These are phyloP conservation scores for Isatis lusitanica DNA, from an alignment of 441 rosid genomes.

Conservation along the genomic window DNA sequence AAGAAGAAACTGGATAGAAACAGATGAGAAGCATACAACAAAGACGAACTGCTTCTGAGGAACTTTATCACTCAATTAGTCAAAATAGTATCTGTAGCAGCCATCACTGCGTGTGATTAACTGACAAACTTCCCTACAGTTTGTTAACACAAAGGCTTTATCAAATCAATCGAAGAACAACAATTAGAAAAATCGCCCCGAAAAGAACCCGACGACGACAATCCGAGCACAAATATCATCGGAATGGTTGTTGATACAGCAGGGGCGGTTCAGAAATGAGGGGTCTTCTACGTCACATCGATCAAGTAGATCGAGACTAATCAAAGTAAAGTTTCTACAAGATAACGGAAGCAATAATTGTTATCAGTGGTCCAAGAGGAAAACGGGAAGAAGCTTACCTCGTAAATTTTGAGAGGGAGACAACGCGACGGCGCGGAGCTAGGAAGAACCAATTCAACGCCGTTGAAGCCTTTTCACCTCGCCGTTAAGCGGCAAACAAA, in stretches of 20 bases:
- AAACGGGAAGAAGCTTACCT: conserved; percentile 7
- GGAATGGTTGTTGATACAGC: background rate
- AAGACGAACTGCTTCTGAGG: background rate
- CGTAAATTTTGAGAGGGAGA: background rate
- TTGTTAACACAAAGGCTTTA: background rate
- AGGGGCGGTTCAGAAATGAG: conserved; percentile 12
- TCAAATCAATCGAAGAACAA: background rate
- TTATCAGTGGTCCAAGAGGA: background rate
- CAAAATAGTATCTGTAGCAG: background rate
- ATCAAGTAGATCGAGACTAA: conserved; percentile 1
- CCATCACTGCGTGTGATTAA: background rate
- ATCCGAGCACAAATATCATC: conserved; percentile 9
- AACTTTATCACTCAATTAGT: background rate
- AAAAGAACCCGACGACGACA: background rate
- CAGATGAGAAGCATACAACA: background rate
- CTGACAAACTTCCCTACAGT: background rate
- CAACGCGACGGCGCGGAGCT: background rate
- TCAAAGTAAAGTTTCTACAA: background rate
- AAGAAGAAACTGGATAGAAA: background rate
- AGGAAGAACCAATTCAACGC: background rate
- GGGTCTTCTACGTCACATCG: background rate
- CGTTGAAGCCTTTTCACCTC: conserved; percentile 13
- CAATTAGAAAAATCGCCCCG: background rate
- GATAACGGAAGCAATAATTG: background rate
- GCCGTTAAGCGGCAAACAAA: conserved; percentile 6